These are phyloP conservation scores for Cladosporium cucumerinum DNA, from an alignment of 2,329 filamentous ascomycete genomes.

Conservation along the genomic window DNA sequence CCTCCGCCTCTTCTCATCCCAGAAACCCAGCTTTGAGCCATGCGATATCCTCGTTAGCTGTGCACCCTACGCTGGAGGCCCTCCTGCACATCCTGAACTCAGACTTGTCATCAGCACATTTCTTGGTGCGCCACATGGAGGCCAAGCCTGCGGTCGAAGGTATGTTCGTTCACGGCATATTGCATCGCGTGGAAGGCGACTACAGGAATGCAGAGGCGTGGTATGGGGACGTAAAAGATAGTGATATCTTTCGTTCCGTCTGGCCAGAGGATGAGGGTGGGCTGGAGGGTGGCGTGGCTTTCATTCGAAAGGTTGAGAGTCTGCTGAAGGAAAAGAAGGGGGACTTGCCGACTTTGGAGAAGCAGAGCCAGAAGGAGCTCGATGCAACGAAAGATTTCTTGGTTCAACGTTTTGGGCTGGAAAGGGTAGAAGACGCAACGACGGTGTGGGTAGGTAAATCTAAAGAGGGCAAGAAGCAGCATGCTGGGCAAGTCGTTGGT, in stretches of 20 bases:
- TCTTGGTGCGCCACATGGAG: slow-evolving; percentile 53
- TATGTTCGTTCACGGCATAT: slow-evolving; percentile 51
- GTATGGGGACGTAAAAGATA: slow-evolving; percentile 45
- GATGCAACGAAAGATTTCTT: slow-evolving; percentile 44
- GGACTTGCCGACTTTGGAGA: slow-evolving; percentile 34
- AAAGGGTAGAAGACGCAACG: slow-evolving; percentile 43
- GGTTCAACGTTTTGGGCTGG: slow-evolving; percentile 44
- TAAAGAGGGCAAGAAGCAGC: slow-evolving; percentile 41
- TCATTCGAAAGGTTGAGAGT: slow-evolving; percentile 39
- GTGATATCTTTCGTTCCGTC: slow-evolving; percentile 35
- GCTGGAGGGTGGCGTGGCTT: slow-evolving; percentile 26
- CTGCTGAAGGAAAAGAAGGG: slow-evolving; percentile 34
- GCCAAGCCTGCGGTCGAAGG: slow-evolving; percentile 47
- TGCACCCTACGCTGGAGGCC: slow-evolving; percentile 50
- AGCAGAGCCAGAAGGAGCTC: slow-evolving; percentile 40
- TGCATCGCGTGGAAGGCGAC: slow-evolving; percentile 52
- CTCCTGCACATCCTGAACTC: slow-evolving; percentile 51
- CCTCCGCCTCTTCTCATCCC: slow-evolving; percentile 30
- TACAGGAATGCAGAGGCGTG: slow-evolving; percentile 48
- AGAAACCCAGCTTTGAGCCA: slow-evolving; percentile 26
- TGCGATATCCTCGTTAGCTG: slow-evolving; percentile 30
- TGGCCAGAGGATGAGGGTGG: slow-evolving; percentile 33
- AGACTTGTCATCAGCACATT: slow-evolving; percentile 51
- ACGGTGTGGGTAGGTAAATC: slow-evolving; percentile 42
- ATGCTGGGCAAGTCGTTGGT: slow-evolving; percentile 44